phyloP scores from a whole-genome alignment of 257 asterid species.

The Fraxinus pennsylvanica region DNA sequence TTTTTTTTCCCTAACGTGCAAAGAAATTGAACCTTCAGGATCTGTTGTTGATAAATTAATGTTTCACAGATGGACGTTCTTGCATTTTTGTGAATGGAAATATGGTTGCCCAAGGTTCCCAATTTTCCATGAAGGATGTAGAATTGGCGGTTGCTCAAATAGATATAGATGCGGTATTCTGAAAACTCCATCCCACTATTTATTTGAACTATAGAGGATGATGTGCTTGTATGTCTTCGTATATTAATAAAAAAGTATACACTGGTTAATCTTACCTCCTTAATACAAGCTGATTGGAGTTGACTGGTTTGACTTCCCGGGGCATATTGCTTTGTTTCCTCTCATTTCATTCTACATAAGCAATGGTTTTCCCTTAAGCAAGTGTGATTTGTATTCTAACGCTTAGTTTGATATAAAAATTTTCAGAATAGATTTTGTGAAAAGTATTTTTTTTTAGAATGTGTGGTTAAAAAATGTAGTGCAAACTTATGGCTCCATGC shows the following conservation, averaged over 20 bases:
- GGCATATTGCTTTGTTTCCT: conserved; percentile 14
- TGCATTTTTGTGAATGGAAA: conserved; percentile 92
- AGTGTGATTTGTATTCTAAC: not conserved
- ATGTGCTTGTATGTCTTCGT: not conserved
- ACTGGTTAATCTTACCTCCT: not conserved
- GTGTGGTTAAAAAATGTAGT: no score
- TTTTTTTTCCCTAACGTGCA: conserved; percentile 9
- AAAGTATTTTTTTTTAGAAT: no score
- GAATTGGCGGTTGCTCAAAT: conserved; percentile 91
- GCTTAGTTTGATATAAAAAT: no score
- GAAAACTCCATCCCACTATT: conserved; percentile 19
- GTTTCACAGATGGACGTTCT: conserved; percentile 84
- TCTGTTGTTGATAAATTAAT: conserved; percentile 23
- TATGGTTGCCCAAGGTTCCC: conserved; percentile 92
- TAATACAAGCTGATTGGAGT: conserved; percentile 11
- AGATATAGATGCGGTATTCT: conserved; percentile 89
- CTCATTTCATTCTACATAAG: not conserved
- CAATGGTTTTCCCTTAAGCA: conserved; percentile 6
- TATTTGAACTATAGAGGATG: conserved; percentile 3
- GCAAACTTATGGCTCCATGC: no score
- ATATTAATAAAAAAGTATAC: conserved; percentile 9
- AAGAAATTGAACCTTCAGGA: conserved; percentile 18
- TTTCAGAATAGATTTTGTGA: no score
- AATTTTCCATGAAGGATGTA: conserved; percentile 88
- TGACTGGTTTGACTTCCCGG: conserved; percentile 8